Conservation (phyloP, 2,329 filamentous ascomycete genomes). For the Aspergillus versicolor region DNA sequence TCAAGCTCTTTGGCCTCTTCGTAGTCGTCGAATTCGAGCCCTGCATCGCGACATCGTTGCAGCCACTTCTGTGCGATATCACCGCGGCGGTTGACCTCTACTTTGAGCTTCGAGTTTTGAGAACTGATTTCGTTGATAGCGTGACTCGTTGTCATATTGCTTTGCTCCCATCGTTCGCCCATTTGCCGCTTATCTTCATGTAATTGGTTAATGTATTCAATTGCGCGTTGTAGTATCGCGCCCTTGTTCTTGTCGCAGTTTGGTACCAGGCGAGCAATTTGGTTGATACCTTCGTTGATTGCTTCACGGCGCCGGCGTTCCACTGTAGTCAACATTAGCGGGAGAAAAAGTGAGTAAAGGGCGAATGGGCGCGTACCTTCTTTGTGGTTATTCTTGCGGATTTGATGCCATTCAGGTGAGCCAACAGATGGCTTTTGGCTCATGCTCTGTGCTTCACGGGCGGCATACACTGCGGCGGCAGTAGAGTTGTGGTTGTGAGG, state of each 20-base stretch:
- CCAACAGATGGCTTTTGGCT: constrained; percentile 82
- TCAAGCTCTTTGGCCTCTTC: constrained; percentile 44
- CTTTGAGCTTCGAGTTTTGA: constrained; percentile 93
- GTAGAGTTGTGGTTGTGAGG: constrained; percentile 52
- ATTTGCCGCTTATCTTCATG: constrained; percentile 47
- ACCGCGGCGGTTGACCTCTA: constrained; percentile 81
- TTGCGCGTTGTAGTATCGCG: constrained; percentile 88
- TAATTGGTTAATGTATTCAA: constrained; percentile 90
- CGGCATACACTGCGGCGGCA: constrained; percentile 57
- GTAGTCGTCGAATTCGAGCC: constrained; percentile 51
- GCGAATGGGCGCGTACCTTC: constrained; percentile 64
- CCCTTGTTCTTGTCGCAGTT: constrained; percentile 99
- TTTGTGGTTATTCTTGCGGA: constrained; percentile 97
- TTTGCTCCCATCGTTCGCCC: constrained; percentile 42
- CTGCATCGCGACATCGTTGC: constrained; percentile 46
- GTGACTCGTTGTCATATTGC: constrained; percentile 45
- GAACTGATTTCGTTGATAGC: constrained; percentile 80
- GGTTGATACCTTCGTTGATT: constrained; percentile 98
- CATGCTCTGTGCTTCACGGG: constrained; percentile 52
- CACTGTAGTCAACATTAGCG: constrained; percentile 56
- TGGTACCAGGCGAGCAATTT: constrained; percentile 94
- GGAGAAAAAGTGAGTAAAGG: constrained; percentile 8
- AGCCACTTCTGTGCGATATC: constrained; percentile 60
- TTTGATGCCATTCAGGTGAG: constrained; percentile 96
- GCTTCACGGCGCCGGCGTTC: constrained; percentile 95